Conservation (phyloP, 177 flowering plant species). For the Vitis hybrid region DNA sequence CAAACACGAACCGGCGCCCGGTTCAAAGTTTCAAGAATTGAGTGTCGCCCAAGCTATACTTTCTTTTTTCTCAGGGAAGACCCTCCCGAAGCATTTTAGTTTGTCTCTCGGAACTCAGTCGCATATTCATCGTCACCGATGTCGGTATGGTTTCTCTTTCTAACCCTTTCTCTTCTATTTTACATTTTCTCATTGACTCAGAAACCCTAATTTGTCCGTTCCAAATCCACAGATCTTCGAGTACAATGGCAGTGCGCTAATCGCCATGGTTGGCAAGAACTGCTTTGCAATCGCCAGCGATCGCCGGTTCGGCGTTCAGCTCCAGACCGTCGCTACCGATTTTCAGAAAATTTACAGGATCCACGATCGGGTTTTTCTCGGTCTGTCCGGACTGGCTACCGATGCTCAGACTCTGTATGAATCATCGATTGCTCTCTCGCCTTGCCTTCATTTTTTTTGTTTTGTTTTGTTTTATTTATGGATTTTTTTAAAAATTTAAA, state of each 20-base stretch:
- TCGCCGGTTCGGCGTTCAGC: conserved; percentile 90
- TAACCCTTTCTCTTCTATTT: not conserved
- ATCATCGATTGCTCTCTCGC: not conserved
- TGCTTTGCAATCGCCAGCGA: conserved; percentile 96
- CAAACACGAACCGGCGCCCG: too few relatives aligned
- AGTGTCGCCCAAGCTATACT: conserved; percentile 15
- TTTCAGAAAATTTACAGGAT: conserved; percentile 71
- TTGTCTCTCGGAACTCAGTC: not conserved
- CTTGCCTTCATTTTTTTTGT: not conserved
- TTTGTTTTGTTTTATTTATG: not conserved
- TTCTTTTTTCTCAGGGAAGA: not conserved
- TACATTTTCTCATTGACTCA: not conserved
- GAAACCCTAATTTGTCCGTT: conserved; percentile 6
- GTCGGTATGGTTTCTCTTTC: conserved; percentile 26
- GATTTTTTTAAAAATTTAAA: not conserved
- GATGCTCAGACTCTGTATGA: conserved; percentile 87
- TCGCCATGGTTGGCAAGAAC: conserved; percentile 98
- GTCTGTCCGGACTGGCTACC: conserved; percentile 83
- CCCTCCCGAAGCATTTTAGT: too few relatives aligned
- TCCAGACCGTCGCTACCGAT: conserved; percentile 92
- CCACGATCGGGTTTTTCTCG: conserved; percentile 73
- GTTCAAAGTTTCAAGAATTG: not conserved
- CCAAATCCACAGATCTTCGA: conserved; percentile 65
- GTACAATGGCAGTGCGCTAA: conserved; percentile 94
- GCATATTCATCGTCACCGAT: conserved; percentile 12